Evolutionary conservation across 306 rosid genomes (phyloP).

Genomic region (Nissolia schottii): DNA sequence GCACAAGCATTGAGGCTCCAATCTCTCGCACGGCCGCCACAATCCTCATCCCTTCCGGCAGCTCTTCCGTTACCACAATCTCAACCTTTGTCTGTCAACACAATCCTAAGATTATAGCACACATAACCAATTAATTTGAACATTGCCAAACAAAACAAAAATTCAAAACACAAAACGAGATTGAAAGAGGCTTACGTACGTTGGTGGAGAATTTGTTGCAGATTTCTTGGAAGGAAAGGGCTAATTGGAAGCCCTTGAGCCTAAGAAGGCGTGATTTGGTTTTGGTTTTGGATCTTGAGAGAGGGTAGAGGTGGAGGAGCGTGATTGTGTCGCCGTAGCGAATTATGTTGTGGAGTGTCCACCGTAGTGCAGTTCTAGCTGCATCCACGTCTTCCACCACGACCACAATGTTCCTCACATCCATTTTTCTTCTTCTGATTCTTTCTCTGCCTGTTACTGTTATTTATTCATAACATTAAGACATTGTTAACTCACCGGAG

Average conservation of each 20-base stretch:
- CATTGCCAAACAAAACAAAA: background rate
- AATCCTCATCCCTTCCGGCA: conserved; percentile 67
- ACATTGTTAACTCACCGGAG: background rate
- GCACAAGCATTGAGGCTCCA: conserved; percentile 73
- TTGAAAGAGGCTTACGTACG: conserved; percentile 28
- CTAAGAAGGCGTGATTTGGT: conserved; percentile 55
- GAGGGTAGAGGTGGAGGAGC: conserved; percentile 65
- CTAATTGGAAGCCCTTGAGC: conserved; percentile 63
- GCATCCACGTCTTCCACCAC: conserved; percentile 82
- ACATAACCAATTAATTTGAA: conserved; percentile 30
- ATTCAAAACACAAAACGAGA: background rate
- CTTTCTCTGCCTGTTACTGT: background rate
- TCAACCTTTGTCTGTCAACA: conserved; percentile 85
- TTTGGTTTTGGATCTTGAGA: conserved; percentile 46
- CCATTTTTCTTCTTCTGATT: conserved; percentile 41
- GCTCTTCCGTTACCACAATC: conserved; percentile 81
- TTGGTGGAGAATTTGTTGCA: conserved; percentile 58
- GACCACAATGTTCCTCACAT: conserved; percentile 65
- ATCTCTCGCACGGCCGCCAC: conserved; percentile 55
- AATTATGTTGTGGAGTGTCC: conserved; percentile 73
- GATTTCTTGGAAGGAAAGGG: conserved; percentile 70
- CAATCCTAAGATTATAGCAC: conserved; percentile 55
- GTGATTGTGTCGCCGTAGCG: conserved; percentile 72
- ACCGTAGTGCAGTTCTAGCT: conserved; percentile 65
- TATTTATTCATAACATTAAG: background rate